phyloP scores from a whole-genome alignment of 208 protist genomes.

The Wallacemonas rigidus region DNA sequence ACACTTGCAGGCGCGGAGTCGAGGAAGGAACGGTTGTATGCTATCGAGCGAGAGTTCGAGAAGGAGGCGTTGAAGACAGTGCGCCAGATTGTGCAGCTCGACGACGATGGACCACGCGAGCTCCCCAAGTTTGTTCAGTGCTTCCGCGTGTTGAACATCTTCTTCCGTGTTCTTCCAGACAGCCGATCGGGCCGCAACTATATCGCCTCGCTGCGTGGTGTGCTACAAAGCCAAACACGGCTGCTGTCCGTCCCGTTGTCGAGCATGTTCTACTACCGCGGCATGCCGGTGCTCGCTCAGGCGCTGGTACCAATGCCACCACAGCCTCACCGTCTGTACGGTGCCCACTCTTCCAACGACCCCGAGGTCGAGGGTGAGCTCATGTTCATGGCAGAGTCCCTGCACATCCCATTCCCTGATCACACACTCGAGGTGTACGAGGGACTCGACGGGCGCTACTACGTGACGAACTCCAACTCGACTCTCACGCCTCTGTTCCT shows the following conservation, averaged over 20 bases:
- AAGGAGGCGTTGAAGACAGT: constrained; percentile 47
- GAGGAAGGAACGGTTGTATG: constrained; percentile 42
- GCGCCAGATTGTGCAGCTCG: constrained; percentile 78
- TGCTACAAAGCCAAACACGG: constrained; percentile 67
- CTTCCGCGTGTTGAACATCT: constrained; percentile 84
- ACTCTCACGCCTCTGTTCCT: constrained; percentile 71
- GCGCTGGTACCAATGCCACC: constrained; percentile 79
- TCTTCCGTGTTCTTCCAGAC: constrained; percentile 86
- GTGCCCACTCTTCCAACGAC: constrained; percentile 58
- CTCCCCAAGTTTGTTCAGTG: constrained; percentile 81
- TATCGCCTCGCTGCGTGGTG: constrained; percentile 73
- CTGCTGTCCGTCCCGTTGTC: constrained; percentile 83
- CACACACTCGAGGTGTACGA: constrained; percentile 77
- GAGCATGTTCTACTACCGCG: constrained; percentile 83
- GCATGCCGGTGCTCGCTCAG: constrained; percentile 88
- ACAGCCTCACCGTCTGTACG: constrained; percentile 61
- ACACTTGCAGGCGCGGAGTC: constrained; percentile 52
- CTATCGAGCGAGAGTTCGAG: constrained; percentile 65
- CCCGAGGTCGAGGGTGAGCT: constrained; percentile 76
- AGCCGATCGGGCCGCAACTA: constrained; percentile 84
- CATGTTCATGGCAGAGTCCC: constrained; percentile 70
- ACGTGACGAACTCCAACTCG: constrained; percentile 78
- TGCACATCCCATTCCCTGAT: constrained; percentile 67
- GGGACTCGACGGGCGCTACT: constrained; percentile 76
- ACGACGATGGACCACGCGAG: constrained; percentile 73